phyloP scores from a whole-genome alignment of 73 alveolate genomes.

The Blepharisma japonicum region DNA sequence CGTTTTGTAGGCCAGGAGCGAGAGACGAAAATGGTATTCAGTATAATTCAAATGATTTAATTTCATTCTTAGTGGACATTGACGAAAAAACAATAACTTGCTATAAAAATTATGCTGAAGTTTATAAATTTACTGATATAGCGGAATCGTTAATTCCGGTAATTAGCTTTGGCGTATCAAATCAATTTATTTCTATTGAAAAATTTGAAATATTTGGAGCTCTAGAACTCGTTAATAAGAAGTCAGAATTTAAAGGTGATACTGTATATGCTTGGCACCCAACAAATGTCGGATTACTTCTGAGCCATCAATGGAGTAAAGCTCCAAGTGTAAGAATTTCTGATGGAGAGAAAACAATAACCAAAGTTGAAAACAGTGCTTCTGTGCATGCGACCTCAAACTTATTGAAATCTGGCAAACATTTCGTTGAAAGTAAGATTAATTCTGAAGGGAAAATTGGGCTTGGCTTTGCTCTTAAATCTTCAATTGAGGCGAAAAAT shows the following conservation, averaged over 20 bases:
- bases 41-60: not conserved
- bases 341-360: not conserved
- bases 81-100: not conserved
- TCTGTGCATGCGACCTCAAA: not conserved
- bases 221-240: not conserved
- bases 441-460: not conserved
- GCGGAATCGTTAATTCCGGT: constrained; percentile 9
- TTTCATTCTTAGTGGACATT: not conserved
- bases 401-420: not conserved
- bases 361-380: not conserved
- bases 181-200: not conserved
- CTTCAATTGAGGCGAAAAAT: constrained; percentile 2
- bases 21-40: too few relatives aligned
- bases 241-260: not conserved
- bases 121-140: not conserved
- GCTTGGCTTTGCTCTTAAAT: not conserved
- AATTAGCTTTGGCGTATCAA: not conserved
- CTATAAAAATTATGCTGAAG: not conserved
- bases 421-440: not conserved
- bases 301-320: not conserved
- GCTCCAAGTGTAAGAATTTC: not conserved
- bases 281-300: not conserved
- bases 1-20: not conserved
- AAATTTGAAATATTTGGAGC: not conserved
- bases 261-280: not conserved